Conservation (phyloP, 306 rosid species). For the Malus sieversii region DNA sequence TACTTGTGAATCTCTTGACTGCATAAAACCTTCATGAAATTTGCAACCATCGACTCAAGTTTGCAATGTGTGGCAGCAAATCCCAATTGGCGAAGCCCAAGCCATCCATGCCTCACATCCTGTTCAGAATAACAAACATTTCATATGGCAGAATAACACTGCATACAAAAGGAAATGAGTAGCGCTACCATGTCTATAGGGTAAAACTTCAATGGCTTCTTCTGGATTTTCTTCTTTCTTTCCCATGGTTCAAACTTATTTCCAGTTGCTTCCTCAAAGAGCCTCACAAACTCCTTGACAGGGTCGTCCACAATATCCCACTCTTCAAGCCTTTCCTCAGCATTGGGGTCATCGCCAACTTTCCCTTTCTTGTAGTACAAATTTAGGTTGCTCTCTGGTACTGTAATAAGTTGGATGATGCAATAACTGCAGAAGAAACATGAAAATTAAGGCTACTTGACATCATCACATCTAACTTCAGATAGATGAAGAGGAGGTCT, state of each 20-base stretch:
- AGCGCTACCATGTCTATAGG: slow-evolving; percentile 70
- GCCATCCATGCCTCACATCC: slow-evolving; percentile 84
- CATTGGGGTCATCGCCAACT: slow-evolving; percentile 70
- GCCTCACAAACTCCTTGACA: slow-evolving; percentile 53
- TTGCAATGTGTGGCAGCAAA: slow-evolving; percentile 57
- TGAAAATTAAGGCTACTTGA: neutral
- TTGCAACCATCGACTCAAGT: slow-evolving; percentile 66
- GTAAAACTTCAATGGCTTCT: slow-evolving; percentile 61
- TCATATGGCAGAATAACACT: neutral
- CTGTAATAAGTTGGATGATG: slow-evolving; percentile 58
- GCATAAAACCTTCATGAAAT: slow-evolving; percentile 71
- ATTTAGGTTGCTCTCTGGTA: slow-evolving; percentile 47
- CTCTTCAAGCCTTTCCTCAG: slow-evolving; percentile 70
- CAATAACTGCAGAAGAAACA: slow-evolving; percentile 50
- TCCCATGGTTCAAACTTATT: slow-evolving; percentile 82
- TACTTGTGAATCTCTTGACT: slow-evolving; percentile 78
- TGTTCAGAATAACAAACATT: slow-evolving; percentile 2
- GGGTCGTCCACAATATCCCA: slow-evolving; percentile 39
- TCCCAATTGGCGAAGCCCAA: slow-evolving; percentile 65
- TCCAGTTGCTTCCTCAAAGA: slow-evolving; percentile 73
- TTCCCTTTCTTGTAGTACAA: slow-evolving; percentile 67
- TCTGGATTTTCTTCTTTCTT: slow-evolving; percentile 67
- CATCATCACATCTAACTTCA: neutral
- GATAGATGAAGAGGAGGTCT: neutral
- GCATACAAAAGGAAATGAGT: neutral